Evolutionary conservation across 1,284 basidiomycete species (phyloP), one percentile per base, ranked within the genome.

Genomic region (Cryptococcus floricola): DNA sequence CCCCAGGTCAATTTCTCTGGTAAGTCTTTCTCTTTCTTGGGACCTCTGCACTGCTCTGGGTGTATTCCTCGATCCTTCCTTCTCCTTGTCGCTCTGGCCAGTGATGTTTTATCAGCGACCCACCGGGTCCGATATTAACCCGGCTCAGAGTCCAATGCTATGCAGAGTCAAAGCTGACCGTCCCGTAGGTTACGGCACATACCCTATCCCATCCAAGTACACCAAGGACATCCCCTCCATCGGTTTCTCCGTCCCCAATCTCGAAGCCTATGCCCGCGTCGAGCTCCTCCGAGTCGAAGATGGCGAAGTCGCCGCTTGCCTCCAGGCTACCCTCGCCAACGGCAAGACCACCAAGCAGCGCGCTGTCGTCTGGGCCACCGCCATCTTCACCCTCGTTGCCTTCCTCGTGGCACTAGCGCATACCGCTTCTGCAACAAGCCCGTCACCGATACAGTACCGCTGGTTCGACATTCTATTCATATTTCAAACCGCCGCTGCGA

Each of bases 281-380:
- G 83, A 86, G 9, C 81, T 98, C 25, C 82, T 80, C 1, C 85
- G 91, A 60, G 80, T 84, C 39, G 78, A 80, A 48, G 87, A 87
- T 1, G 84, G 85, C 46, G 75, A 84, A 5, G 80, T 89, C 57
- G 89, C 87, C 46, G 91, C 91, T 0, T 98, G 94, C 66, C 81
- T 98, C 4, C 91, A 95, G 74, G 85, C 91, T 8, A 95, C 92
- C 1, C 80, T 98, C 4, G 86, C 89, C 19, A 98, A 98, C 70
- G 93, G 94, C 10, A 87, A 87, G 83, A 89, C 91, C 1, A 83
- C 85, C 0, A 83, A 84, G 57, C 88, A 90, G 73, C 71, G 77
- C 4, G 84, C 83, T 3, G 92, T 91, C 13, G 82, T 85, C 66
- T 95, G 89, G 88, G 81, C 83, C 0, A 86, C 87, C 5, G 88